Conservation (phyloP, 1,284 basidiomycete species). For the Tilletia setariae region DNA sequence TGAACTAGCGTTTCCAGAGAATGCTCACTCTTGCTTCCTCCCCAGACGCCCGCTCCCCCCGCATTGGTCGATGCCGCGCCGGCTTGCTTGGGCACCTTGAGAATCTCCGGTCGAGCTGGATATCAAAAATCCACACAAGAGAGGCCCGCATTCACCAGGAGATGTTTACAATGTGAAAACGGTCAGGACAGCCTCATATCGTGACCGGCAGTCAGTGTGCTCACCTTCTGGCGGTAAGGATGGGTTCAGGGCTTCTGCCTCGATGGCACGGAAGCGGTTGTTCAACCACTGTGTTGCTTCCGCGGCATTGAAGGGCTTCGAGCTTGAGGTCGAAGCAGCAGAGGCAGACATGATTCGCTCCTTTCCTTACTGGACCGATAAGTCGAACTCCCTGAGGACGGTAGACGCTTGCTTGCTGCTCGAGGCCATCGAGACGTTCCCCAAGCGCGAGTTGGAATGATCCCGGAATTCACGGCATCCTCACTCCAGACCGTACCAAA, state of each 20-base stretch:
- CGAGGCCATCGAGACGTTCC: background rate
- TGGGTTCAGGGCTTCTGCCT: background rate
- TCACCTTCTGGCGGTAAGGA: slow-evolving; percentile 5
- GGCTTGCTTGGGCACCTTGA: slow-evolving; percentile 5
- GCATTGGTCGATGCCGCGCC: background rate
- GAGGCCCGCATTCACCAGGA: background rate
- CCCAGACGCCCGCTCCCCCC: slow-evolving; percentile 2
- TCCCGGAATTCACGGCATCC: no score
- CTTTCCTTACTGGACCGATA: no score
- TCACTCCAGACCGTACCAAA: background rate
- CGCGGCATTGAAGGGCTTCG: background rate
- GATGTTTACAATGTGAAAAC: background rate
- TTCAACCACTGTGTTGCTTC: slow-evolving; percentile 5
- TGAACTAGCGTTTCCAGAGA: background rate
- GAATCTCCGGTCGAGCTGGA: slow-evolving; percentile 8
- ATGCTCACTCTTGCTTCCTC: background rate
- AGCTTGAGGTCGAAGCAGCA: no score
- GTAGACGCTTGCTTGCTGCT: no score
- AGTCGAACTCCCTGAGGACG: no score
- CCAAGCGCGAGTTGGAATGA: background rate
- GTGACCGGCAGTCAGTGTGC: background rate
- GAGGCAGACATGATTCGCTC: no score
- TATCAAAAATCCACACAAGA: background rate
- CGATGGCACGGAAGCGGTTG: slow-evolving; percentile 4
- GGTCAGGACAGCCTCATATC: no score